phyloP scores from a whole-genome alignment of 306 rosid genomes.

The Psophocarpus tetragonolobus region DNA sequence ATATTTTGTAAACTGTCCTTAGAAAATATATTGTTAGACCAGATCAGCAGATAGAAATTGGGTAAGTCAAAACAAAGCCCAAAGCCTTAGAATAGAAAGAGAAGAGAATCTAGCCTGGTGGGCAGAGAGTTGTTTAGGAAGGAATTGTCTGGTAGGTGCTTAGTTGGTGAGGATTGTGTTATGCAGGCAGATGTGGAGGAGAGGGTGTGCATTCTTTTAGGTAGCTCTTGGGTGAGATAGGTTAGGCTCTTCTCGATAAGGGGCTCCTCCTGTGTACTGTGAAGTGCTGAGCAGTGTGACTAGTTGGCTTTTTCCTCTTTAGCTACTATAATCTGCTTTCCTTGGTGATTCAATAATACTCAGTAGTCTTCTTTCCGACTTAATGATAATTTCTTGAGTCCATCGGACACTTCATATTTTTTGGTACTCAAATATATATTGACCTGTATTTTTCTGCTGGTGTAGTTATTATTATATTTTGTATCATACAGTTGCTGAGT shows the following conservation, averaged over 20 bases:
- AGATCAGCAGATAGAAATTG: not conserved
- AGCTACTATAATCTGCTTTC: not conserved
- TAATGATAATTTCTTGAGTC: not conserved
- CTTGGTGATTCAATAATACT: not conserved
- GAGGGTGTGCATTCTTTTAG: not conserved
- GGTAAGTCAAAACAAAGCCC: not conserved
- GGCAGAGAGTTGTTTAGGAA: not conserved
- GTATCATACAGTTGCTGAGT: not conserved
- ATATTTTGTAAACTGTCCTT: not conserved
- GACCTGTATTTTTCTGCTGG: conserved; percentile 8
- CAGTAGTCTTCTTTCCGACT: not conserved
- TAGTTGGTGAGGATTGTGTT: not conserved
- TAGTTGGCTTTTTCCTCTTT: not conserved
- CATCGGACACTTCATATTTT: not conserved
- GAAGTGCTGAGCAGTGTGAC: not conserved
- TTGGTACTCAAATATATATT: not conserved
- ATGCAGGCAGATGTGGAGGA: not conserved
- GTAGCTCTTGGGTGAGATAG: not conserved
- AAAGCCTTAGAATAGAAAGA: not conserved
- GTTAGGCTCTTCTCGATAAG: not conserved
- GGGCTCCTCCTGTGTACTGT: not conserved
- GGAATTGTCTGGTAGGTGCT: not conserved
- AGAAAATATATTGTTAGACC: not conserved
- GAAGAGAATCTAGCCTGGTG: not conserved
- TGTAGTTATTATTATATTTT: not conserved